Conservation (phyloP, 345 rosid genomes). For the Clarkia xantiana region DNA sequence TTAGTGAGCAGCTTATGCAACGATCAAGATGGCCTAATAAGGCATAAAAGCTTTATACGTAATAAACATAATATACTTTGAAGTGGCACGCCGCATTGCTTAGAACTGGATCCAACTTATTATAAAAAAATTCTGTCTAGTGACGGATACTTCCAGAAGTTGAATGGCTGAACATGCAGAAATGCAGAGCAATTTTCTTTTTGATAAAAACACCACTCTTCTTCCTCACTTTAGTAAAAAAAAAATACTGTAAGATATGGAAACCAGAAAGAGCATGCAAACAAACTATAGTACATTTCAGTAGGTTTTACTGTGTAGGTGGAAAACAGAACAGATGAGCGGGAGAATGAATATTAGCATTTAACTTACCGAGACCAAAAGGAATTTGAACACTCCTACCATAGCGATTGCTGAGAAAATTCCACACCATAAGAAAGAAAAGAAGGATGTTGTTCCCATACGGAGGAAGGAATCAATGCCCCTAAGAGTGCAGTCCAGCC, state of each 20-base stretch:
- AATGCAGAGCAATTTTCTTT: not conserved
- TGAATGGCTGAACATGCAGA: not conserved
- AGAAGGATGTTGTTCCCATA: conserved; percentile 76
- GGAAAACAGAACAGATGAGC: not conserved
- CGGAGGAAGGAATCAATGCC: conserved; percentile 78
- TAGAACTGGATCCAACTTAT: conserved; percentile 1
- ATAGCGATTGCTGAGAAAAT: conserved; percentile 60
- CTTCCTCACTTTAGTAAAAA: no score
- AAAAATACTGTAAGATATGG: not conserved
- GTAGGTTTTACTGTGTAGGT: no score
- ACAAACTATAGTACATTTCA: not conserved
- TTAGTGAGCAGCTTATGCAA: not conserved
- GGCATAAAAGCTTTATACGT: no score
- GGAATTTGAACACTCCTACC: conserved; percentile 64
- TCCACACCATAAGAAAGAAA: conserved; percentile 84
- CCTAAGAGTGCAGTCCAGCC: conserved; percentile 82
- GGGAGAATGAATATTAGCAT: no score
- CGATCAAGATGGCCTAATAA: not conserved
- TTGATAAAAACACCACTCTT: not conserved
- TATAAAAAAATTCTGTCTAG: not conserved
- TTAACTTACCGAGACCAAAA: conserved; percentile 53
- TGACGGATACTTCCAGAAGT: not conserved
- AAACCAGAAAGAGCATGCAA: conserved; percentile 2
- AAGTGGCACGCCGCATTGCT: no score
- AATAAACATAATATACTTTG: no score